Percentiles rank a stretch among this genome's conserved stretches.
phyloP scores from a whole-genome alignment of 768 basidiomycete species.

The Candolleomyces eurysporus region DNA sequence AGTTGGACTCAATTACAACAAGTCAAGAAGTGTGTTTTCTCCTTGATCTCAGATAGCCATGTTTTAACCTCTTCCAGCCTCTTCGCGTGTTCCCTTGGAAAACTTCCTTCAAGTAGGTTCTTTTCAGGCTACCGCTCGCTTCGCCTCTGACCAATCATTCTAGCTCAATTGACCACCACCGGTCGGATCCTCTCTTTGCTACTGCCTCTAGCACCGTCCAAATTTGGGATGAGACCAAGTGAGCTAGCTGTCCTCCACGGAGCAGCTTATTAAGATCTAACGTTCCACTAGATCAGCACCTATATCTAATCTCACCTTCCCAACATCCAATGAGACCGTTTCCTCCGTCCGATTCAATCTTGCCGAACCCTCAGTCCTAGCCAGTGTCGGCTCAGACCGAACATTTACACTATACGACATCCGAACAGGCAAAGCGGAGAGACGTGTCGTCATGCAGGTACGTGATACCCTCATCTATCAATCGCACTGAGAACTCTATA shows the following conservation, averaged over 20 bases:
- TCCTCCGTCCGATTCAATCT: slow-evolving; percentile 89
- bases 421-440: slow-evolving; percentile 93
- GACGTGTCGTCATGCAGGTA: slow-evolving; percentile 87
- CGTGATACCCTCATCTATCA: slow-evolving; percentile 12
- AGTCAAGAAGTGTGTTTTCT: neutral
- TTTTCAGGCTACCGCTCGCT: slow-evolving; percentile 1
- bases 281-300: slow-evolving; percentile 62
- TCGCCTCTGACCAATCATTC: slow-evolving; percentile 8
- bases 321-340: slow-evolving; percentile 86
- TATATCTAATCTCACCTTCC: slow-evolving; percentile 83
- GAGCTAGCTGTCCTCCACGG: slow-evolving; percentile 16
- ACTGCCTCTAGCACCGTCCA: slow-evolving; percentile 93
- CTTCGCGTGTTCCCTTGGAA: slow-evolving; percentile 81
- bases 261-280: too few species aligned
- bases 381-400: slow-evolving; percentile 90
- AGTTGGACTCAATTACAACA: slow-evolving; percentile 25
- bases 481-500: neutral
- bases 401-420: slow-evolving; percentile 97
- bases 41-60: too few species aligned
- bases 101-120: slow-evolving; percentile 81
- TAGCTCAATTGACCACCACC: slow-evolving; percentile 94
- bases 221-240: slow-evolving; percentile 98
- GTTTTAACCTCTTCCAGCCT: slow-evolving; percentile 38
- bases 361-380: slow-evolving; percentile 92
- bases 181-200: slow-evolving; percentile 85